Evolutionary conservation across 2,329 filamentous ascomycete species (phyloP).

Genomic region (Dendryphion nanum): DNA sequence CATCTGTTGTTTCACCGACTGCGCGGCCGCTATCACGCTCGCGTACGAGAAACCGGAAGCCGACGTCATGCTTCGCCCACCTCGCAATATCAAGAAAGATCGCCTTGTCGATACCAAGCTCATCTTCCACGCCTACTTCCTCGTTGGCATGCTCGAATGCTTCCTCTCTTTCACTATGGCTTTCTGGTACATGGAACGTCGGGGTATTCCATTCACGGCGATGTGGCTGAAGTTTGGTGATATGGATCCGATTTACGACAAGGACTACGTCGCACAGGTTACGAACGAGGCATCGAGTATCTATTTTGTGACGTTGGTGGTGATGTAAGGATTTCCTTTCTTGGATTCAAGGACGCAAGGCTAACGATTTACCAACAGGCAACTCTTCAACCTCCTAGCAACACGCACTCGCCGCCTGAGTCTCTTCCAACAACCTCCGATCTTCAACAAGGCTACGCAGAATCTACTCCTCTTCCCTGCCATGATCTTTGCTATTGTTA

Average conservation of each 20-base stretch:
- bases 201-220: slow-evolving; percentile 65
- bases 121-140: slow-evolving; percentile 69
- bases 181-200: slow-evolving; percentile 45
- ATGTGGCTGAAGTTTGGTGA: slow-evolving; percentile 58
- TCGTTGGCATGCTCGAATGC: slow-evolving; percentile 59
- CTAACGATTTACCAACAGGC: slow-evolving; percentile 41
- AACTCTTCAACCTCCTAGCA: slow-evolving; percentile 74
- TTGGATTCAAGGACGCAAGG: neutral
- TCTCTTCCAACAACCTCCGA: slow-evolving; percentile 70
- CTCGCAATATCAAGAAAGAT: slow-evolving; percentile 67
- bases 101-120: slow-evolving; percentile 72
- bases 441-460: slow-evolving; percentile 62
- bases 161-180: slow-evolving; percentile 45
- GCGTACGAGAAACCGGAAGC: slow-evolving; percentile 77
- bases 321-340: slow-evolving; percentile 57
- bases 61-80: slow-evolving; percentile 68
- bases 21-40: slow-evolving; percentile 60
- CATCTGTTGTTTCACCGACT: slow-evolving; percentile 71
- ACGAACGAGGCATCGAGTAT: slow-evolving; percentile 68
- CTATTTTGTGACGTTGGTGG: slow-evolving; percentile 77
- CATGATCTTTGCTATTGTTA: slow-evolving; percentile 65
- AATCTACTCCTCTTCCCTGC: slow-evolving; percentile 71
- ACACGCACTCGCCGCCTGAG: slow-evolving; percentile 59
- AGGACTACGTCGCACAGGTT: slow-evolving; percentile 40
- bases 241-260: slow-evolving; percentile 22